Conservation (phyloP, 108 stramenopile species). For the Chaetoceros muelleri region DNA sequence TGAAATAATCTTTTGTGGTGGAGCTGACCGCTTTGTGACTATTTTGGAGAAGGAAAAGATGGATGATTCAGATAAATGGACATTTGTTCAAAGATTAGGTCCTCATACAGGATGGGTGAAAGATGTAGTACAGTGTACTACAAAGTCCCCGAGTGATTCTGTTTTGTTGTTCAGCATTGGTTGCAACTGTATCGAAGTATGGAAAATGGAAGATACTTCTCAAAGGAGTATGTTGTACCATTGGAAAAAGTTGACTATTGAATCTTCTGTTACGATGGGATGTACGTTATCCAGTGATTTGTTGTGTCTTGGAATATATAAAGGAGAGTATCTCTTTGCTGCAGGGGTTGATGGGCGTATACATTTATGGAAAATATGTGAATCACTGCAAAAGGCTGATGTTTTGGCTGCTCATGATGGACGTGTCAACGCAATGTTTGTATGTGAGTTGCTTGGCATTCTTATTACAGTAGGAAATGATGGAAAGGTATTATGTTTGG, state of each 20-base stretch:
- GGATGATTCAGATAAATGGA: background rate
- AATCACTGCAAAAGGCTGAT: slow-evolving; percentile 5
- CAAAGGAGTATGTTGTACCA: slow-evolving; percentile 11
- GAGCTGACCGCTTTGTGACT: slow-evolving; percentile 31
- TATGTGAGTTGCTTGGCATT: slow-evolving; percentile 9
- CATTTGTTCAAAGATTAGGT: slow-evolving; percentile 11
- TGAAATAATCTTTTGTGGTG: slow-evolving; percentile 19
- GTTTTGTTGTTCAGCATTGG: slow-evolving; percentile 29
- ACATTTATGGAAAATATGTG: slow-evolving; percentile 24
- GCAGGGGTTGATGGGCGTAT: slow-evolving; percentile 44
- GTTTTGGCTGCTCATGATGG: slow-evolving; percentile 20
- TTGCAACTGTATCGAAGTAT: slow-evolving; percentile 44
- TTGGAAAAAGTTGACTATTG: slow-evolving; percentile 22
- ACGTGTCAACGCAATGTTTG: slow-evolving; percentile 26
- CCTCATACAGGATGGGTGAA: slow-evolving; percentile 54
- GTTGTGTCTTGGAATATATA: slow-evolving; percentile 25
- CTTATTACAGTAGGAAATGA: slow-evolving; percentile 36
- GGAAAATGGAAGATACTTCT: slow-evolving; percentile 11
- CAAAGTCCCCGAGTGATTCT: background rate
- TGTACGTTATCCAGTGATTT: slow-evolving; percentile 41
- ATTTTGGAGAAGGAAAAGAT: slow-evolving; percentile 13
- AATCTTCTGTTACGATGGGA: slow-evolving; percentile 25
- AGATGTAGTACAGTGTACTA: slow-evolving; percentile 13
- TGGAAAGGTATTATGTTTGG: slow-evolving; percentile 5
- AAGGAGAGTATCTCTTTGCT: slow-evolving; percentile 17